Percentiles rank a stretch among this genome's conserved stretches.
These are phyloP conservation scores for Tylopilus intermedius DNA, from an alignment of 768 basidiomycete species.

Conservation along the genomic window DNA sequence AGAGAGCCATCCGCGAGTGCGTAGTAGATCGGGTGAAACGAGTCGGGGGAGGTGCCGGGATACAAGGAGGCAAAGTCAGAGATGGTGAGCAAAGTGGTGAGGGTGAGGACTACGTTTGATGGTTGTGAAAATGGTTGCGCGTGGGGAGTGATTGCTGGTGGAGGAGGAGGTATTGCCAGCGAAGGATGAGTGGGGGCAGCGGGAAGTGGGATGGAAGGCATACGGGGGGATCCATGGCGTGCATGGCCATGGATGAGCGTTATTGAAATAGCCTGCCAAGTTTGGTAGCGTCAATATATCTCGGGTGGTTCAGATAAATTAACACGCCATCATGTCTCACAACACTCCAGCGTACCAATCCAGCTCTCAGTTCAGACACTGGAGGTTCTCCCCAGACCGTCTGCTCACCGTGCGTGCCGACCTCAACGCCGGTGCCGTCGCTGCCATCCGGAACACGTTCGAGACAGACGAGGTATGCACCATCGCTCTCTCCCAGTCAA, in stretches of 20 bases:
- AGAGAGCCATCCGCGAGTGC: slow-evolving; percentile 4
- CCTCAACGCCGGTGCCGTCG: slow-evolving; percentile 73
- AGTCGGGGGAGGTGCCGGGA: neutral
- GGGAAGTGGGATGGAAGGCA: neutral
- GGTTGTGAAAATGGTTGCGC: neutral
- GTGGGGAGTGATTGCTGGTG: neutral
- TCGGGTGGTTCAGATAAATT: neutral
- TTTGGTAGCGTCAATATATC: neutral
- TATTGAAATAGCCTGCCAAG: neutral
- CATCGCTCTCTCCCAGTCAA: neutral
- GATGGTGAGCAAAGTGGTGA: neutral
- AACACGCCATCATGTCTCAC: neutral
- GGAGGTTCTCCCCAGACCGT: slow-evolving; percentile 77
- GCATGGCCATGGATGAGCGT: neutral
- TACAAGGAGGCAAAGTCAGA: neutral
- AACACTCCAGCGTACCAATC: slow-evolving; percentile 59
- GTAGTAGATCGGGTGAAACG: neutral
- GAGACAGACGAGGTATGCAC: slow-evolving; percentile 70
- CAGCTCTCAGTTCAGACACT: slow-evolving; percentile 80
- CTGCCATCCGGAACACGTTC: slow-evolving; percentile 70
- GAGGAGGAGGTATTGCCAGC: no score
- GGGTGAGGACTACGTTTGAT: neutral
- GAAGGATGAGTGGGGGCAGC: neutral
- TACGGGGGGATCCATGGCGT: neutral
- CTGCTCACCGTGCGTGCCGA: slow-evolving; percentile 56